phyloP scores from a whole-genome alignment of 2,329 filamentous ascomycete species.

The Aureobasidium sp. region DNA sequence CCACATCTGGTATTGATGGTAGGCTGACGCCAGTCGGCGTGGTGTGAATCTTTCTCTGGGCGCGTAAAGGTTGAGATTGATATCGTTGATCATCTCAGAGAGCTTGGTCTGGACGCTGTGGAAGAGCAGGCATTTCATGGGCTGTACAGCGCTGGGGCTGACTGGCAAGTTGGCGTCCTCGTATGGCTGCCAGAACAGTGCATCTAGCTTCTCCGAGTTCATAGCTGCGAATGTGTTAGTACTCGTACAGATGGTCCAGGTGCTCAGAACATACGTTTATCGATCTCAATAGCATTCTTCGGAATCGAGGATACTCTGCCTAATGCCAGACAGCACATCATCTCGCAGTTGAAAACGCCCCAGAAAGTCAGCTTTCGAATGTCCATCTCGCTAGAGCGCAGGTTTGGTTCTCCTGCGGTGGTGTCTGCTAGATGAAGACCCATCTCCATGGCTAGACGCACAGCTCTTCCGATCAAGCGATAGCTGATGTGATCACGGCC shows the following conservation, averaged over 20 bases:
- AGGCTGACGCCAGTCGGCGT: conserved; percentile 55
- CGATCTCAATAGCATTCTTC: conserved; percentile 42
- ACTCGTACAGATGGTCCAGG: conserved; percentile 10
- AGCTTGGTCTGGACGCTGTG: conserved; percentile 58
- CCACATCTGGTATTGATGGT: conserved; percentile 65
- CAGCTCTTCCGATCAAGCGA: conserved; percentile 65
- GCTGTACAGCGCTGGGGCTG: conserved; percentile 61
- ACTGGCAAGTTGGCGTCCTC: conserved; percentile 27
- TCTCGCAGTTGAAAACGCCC: conserved; percentile 45
- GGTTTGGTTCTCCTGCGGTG: conserved; percentile 22
- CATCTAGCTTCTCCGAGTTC: conserved; percentile 21
- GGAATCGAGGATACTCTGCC: conserved; percentile 44
- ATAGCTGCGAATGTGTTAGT: conserved; percentile 7
- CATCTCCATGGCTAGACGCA: conserved; percentile 65
- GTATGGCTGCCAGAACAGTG: conserved; percentile 32
- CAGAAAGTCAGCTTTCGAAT: conserved; percentile 48
- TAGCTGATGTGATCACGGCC: conserved; percentile 67
- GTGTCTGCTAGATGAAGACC: conserved; percentile 52
- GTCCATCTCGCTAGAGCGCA: conserved; percentile 39
- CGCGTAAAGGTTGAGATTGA: conserved; percentile 64
- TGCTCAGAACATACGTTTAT: conserved; percentile 33
- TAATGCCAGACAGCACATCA: conserved; percentile 42
- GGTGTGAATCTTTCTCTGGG: conserved; percentile 60
- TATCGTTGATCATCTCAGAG: conserved; percentile 66
- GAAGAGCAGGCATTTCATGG: conserved; percentile 46